These are phyloP conservation scores for Punica granatum DNA, from an alignment of 345 rosid genomes.

Conservation along the genomic window DNA sequence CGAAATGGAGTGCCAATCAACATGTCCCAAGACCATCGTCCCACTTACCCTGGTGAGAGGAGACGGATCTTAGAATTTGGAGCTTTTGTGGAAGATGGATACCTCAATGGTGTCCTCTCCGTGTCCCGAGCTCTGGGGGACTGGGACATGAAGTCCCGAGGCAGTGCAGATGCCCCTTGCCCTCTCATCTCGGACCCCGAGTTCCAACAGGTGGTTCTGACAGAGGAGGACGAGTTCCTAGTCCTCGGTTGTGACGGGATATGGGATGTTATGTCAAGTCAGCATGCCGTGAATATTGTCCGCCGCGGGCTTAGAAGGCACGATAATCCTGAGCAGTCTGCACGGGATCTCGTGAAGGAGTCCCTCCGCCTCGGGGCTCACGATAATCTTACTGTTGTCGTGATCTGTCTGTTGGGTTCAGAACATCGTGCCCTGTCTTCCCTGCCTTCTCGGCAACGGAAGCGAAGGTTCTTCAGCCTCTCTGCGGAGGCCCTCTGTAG, in stretches of 20 bases:
- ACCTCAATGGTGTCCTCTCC: constrained; percentile 64
- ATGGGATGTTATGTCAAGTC: constrained; percentile 91
- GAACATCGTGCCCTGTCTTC: constrained; percentile 32
- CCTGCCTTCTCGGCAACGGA: constrained; percentile 23
- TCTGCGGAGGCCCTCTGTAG: constrained; percentile 62
- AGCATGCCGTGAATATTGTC: constrained; percentile 64
- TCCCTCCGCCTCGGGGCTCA: constrained; percentile 48
- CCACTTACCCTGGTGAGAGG: constrained; percentile 25
- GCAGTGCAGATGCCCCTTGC: constrained; percentile 34
- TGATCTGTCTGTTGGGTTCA: constrained; percentile 51
- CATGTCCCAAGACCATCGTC: constrained; percentile 44
- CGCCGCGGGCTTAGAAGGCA: constrained; percentile 53
- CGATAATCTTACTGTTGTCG: constrained; percentile 74
- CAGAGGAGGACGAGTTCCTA: constrained; percentile 85
- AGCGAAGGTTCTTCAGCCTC: constrained; percentile 47
- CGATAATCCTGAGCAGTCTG: constrained; percentile 61
- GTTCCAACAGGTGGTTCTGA: constrained; percentile 39
- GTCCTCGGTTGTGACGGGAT: constrained; percentile 87
- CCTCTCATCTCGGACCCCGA: constrained; percentile 86
- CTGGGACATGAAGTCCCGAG: constrained; percentile 71
- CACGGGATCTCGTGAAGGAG: constrained; percentile 73
- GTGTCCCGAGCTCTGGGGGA: constrained; percentile 86
- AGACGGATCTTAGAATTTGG: constrained; percentile 33
- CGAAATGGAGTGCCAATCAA: constrained; percentile 36
- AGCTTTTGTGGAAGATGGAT: constrained; percentile 59